Base-by-base conservation (phyloP, 2,329 filamentous ascomycete genomes). In the Ceratocystiopsis brevicomis region DNA sequence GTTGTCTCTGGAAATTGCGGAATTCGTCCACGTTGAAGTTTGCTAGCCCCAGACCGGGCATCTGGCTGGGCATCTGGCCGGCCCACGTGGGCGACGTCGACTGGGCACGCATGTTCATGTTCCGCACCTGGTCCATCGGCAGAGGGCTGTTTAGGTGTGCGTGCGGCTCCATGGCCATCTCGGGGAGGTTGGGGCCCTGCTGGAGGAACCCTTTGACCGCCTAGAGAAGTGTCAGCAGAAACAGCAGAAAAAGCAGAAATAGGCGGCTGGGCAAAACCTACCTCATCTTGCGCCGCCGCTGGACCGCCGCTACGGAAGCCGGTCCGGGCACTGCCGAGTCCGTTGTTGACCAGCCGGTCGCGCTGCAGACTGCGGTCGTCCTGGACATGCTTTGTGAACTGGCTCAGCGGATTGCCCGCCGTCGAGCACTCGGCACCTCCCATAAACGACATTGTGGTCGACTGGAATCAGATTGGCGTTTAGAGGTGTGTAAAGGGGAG, bases 361-460 rank as follows among this genome's bases (percentile, higher is more conserved):
- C 87, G 73, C 64, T 96, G 90, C 45, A 96, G 67, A 45, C 83
- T 90, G 64, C 87, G 93, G 66, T 98, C 90, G 70, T 93, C 85
- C 57, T 92, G 83, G 45, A 90, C 84, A 61, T 95, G 87, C 63
- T 98, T 98, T 50, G 87, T 85, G 61, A 98, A 93, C 68, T 96
- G 90, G 58, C 84, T 88, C 55, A 98, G 77, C 45, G 92, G 90
- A 62, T 98, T 98, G 56, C 81, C 85, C 51, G 83, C 86, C 48
- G 90, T 92, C 45, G 88, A 96, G 71, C 90, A 98, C 66, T 96
- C 90, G 53, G 88, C 82, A 53, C 88, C 87, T 63, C 85, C 84
- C 55, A 96, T 73, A 61, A 98, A 96, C 44, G 88, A 95, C 88
- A 98, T 96, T 52, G 48, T 67, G 15, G n/a, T 12, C 2, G 17